Evolutionary conservation across 805 yeast genomes (phyloP).

Genomic region (Helenozyma rhizophorensis): DNA sequence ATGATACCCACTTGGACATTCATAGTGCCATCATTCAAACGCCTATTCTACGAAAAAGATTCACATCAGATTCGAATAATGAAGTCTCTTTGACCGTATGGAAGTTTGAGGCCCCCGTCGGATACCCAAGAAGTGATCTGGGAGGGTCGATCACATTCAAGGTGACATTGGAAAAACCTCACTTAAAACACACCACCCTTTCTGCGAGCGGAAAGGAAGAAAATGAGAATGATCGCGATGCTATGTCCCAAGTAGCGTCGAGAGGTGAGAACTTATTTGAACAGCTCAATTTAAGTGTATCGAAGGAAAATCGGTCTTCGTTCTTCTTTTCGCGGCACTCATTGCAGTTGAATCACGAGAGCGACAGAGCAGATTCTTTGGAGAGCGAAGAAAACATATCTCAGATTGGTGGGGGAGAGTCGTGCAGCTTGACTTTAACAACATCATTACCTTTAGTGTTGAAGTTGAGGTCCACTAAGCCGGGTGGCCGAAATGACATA

Average conservation of each 20-base stretch:
- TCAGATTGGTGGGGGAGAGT: no score
- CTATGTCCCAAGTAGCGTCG: not conserved
- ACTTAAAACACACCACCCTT: not conserved
- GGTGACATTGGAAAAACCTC: conserved; percentile 5
- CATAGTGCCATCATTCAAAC: no score
- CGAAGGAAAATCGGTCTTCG: no score
- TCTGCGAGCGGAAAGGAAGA: not conserved
- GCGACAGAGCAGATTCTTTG: no score
- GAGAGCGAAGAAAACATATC: no score
- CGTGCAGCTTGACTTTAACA: conserved; percentile 21
- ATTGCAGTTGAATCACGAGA: not conserved
- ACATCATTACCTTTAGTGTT: conserved; percentile 40
- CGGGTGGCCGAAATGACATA: conserved; percentile 43
- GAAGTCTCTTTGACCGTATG: conserved; percentile 14
- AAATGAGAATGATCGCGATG: not conserved
- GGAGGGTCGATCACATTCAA: conserved; percentile 5
- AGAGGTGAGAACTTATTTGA: conserved; percentile 6
- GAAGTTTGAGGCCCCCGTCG: conserved; percentile 23
- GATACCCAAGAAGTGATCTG: conserved; percentile 5
- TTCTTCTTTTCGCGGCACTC: no score
- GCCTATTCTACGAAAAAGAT: no score
- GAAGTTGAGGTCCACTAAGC: conserved; percentile 42
- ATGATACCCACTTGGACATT: no score
- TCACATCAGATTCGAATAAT: no score
- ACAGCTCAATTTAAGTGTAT: conserved; percentile 6